Conservation (phyloP, 1,284 basidiomycete species). For the Papiliotrema terrestris region DNA sequence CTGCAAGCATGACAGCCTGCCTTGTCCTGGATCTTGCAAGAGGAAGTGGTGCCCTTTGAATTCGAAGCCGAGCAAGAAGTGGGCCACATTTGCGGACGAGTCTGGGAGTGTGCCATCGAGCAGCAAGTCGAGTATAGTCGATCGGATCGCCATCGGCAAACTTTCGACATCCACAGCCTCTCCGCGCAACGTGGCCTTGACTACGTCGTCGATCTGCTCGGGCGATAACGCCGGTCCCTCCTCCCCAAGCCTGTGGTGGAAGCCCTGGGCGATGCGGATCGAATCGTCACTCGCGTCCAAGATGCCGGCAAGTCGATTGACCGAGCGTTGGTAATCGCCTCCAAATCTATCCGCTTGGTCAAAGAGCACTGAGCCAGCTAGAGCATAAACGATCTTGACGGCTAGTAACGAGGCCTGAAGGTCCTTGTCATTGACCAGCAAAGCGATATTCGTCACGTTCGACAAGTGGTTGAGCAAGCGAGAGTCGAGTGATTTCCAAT, state of each 20-base stretch:
- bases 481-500: slow-evolving; percentile 61
- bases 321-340: slow-evolving; percentile 51
- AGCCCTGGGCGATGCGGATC: slow-evolving; percentile 77
- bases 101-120: slow-evolving; percentile 69
- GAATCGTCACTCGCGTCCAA: slow-evolving; percentile 81
- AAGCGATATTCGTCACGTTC: slow-evolving; percentile 72
- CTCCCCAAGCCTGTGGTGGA: slow-evolving; percentile 64
- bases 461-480: slow-evolving; percentile 73
- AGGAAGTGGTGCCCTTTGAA: slow-evolving; percentile 50
- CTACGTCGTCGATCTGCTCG: slow-evolving; percentile 35
- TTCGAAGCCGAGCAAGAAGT: slow-evolving; percentile 81
- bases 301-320: slow-evolving; percentile 67
- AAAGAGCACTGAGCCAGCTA: slow-evolving; percentile 58
- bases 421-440: slow-evolving; percentile 72
- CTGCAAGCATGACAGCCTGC: slow-evolving; percentile 70
- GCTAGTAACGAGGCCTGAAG: slow-evolving; percentile 72
- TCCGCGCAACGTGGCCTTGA: slow-evolving; percentile 23
- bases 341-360: slow-evolving; percentile 59
- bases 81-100: slow-evolving; percentile 74
- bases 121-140: slow-evolving; percentile 81
- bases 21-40: slow-evolving; percentile 56
- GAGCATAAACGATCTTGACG: slow-evolving; percentile 70
- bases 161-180: slow-evolving; percentile 10
- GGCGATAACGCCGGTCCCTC: slow-evolving; percentile 51
- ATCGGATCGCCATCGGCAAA: slow-evolving; percentile 59